phyloP scores from a whole-genome alignment of 306 rosid genomes.

The Castanea sativa region DNA sequence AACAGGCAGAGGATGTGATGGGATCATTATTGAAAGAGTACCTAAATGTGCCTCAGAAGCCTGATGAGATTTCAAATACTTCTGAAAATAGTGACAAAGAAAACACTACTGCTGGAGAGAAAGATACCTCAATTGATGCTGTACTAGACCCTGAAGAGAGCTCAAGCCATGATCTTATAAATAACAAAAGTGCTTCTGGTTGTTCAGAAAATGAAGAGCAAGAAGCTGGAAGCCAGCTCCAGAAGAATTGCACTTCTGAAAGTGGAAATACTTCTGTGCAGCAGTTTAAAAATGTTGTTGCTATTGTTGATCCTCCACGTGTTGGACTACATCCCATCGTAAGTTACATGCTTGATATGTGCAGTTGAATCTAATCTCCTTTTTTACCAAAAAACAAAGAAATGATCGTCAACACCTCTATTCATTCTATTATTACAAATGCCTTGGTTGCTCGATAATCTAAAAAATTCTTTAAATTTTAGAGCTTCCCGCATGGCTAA shows the following conservation, averaged over 20 bases:
- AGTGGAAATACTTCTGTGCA: slow-evolving; percentile 34
- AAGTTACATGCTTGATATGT: slow-evolving; percentile 33
- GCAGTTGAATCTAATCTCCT: background rate
- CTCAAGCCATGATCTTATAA: slow-evolving; percentile 40
- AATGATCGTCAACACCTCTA: background rate
- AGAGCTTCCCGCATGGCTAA: background rate
- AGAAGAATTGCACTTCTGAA: slow-evolving; percentile 38
- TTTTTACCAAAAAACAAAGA: background rate
- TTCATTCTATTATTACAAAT: background rate
- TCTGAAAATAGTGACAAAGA: slow-evolving; percentile 32
- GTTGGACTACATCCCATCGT: slow-evolving; percentile 95
- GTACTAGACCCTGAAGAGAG: slow-evolving; percentile 29
- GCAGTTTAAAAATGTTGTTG: slow-evolving; percentile 78
- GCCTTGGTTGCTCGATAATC: background rate
- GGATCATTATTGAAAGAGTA: slow-evolving; percentile 83
- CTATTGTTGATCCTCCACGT: slow-evolving; percentile 97
- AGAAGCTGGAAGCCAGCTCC: slow-evolving; percentile 39
- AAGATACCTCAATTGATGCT: slow-evolving; percentile 10
- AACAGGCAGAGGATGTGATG: slow-evolving; percentile 95
- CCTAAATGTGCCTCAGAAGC: slow-evolving; percentile 43
- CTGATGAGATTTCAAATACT: slow-evolving; percentile 33
- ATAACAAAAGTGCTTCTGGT: slow-evolving; percentile 31
- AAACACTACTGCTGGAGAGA: slow-evolving; percentile 25
- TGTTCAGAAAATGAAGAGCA: slow-evolving; percentile 37
- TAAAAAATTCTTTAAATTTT: background rate